phyloP scores from a whole-genome alignment of 768 basidiomycete species.

The Cyclocybe cylindracea region DNA sequence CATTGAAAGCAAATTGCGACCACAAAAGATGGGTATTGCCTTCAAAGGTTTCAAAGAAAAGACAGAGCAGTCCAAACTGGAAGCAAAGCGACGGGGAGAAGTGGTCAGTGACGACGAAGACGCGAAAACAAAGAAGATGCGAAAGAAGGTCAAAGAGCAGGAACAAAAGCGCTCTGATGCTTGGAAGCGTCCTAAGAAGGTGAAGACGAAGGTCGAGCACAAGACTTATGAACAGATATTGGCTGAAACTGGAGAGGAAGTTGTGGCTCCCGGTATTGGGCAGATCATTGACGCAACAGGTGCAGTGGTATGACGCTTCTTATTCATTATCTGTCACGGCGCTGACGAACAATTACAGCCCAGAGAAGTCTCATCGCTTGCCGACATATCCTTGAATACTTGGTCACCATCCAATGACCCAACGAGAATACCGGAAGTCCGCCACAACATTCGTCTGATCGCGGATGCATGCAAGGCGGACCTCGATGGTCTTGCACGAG shows the following conservation, averaged over 20 bases:
- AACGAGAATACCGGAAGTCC: slow-evolving; percentile 92
- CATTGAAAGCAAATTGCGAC: slow-evolving; percentile 81
- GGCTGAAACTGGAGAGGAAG: slow-evolving; percentile 77
- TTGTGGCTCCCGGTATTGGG: slow-evolving; percentile 59
- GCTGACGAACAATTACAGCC: slow-evolving; percentile 48
- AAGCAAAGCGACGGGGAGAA: slow-evolving; percentile 77
- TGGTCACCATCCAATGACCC: slow-evolving; percentile 90
- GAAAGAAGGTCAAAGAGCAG: slow-evolving; percentile 55
- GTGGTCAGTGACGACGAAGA: slow-evolving; percentile 75
- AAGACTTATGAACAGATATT: slow-evolving; percentile 98
- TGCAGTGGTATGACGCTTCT: slow-evolving; percentile 65
- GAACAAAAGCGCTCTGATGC: slow-evolving; percentile 67
- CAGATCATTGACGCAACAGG: slow-evolving; percentile 95
- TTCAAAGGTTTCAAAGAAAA: slow-evolving; percentile 87
- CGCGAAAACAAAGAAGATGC: slow-evolving; percentile 44
- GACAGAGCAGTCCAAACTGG: slow-evolving; percentile 80
- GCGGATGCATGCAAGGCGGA: slow-evolving; percentile 80
- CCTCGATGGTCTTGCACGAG: slow-evolving; percentile 85
- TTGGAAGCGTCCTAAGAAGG: slow-evolving; percentile 87
- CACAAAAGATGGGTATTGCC: slow-evolving; percentile 85
- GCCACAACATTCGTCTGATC: slow-evolving; percentile 92
- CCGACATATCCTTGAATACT: slow-evolving; percentile 70
- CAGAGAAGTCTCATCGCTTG: slow-evolving; percentile 84
- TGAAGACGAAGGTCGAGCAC: slow-evolving; percentile 85
- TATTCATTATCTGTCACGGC: slow-evolving; percentile 4